Base-by-base conservation (phyloP, 2,329 filamentous ascomycete genomes). In the Magnaporthales sp. region DNA sequence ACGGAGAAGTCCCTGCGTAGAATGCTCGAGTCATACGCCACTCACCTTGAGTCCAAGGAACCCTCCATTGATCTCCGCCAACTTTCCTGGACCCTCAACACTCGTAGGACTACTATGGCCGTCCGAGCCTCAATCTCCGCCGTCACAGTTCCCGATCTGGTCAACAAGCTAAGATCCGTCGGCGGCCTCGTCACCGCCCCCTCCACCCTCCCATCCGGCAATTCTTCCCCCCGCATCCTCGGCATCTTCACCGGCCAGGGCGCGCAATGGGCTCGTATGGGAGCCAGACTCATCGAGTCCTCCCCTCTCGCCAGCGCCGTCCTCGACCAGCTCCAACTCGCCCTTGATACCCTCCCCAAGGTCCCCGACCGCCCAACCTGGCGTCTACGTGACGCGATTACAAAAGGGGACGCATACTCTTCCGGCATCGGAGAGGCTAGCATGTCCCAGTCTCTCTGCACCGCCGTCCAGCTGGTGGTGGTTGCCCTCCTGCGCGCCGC, bases 231-330 rank as follows among this genome's bases (percentile, higher is more conserved):
- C 77, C 27, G 77, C 75, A 22, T 78, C 70, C 72, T 77, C 3
- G 26, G 26, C 19, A 24, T 60, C 22, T 79, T 78, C 69, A 79
- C 77, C 2, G 77, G 77, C 1, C 75, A 78, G 64, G 80, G 80
- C 1, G 79, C 79, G 0, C 80, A 81, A 62, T 82, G 79, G 76
- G 71, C 74, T 1, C 73, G 72, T 0, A 81, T 81, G 80, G 74
- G 73, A 22, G 77, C 77, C 8, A 75, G 78, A 69, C 72, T 78
- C 64, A 69, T 72, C 10, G 68, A 72, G 5, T 8, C 15, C 31
- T 74, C 79, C 6, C 72, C 76, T 56, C 73, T 73, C n/a, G 76
- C 76, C 11, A 75, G 78, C 67, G 68, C 68, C 22, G 77, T 72
- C 38, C 66, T 80, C 65, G 22, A 19, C 61, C 10, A 69, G 2